phyloP scores from a whole-genome alignment of 73 alveolate genomes.

The Paraurostyla sp. region DNA sequence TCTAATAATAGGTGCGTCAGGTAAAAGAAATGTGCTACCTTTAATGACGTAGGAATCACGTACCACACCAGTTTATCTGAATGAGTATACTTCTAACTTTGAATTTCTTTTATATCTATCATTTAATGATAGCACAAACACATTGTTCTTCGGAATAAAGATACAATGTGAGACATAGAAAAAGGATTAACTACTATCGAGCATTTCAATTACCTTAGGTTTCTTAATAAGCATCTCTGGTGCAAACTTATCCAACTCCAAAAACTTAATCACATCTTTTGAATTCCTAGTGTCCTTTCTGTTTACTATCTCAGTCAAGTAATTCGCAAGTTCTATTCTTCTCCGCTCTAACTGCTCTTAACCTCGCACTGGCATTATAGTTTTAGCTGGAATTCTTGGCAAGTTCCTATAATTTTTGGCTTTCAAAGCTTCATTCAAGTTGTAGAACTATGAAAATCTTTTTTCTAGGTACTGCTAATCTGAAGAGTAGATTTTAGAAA shows the following conservation, averaged over 20 bases:
- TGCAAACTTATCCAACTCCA: conserved; percentile 45
- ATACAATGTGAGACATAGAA: conserved; percentile 20
- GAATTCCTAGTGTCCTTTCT: conserved; percentile 38
- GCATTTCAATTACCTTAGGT: conserved; percentile 49
- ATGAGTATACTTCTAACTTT: conserved; percentile 44
- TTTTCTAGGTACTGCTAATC: conserved; percentile 25
- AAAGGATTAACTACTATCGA: background rate
- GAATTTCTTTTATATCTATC: conserved; percentile 35
- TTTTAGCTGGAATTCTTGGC: conserved; percentile 31
- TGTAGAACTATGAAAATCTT: conserved; percentile 24
- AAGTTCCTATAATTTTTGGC: conserved; percentile 12
- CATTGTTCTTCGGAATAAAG: conserved; percentile 33
- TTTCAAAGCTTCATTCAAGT: conserved; percentile 13
- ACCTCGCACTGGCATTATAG: background rate
- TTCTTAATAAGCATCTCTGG: conserved; percentile 43
- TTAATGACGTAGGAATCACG: conserved; percentile 17
- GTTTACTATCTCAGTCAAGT: background rate
- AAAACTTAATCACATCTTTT: conserved; percentile 27
- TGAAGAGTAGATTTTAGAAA: conserved; percentile 33
- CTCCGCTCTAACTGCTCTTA: conserved; percentile 17
- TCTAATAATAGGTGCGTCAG: conserved; percentile 20
- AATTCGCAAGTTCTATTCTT: conserved; percentile 4
- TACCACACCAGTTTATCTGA: conserved; percentile 27
- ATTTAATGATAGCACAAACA: conserved; percentile 20
- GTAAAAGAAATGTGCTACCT: background rate